Base-by-base conservation (phyloP, 257 asterid genomes). In the Hygrophila difformis region DNA sequence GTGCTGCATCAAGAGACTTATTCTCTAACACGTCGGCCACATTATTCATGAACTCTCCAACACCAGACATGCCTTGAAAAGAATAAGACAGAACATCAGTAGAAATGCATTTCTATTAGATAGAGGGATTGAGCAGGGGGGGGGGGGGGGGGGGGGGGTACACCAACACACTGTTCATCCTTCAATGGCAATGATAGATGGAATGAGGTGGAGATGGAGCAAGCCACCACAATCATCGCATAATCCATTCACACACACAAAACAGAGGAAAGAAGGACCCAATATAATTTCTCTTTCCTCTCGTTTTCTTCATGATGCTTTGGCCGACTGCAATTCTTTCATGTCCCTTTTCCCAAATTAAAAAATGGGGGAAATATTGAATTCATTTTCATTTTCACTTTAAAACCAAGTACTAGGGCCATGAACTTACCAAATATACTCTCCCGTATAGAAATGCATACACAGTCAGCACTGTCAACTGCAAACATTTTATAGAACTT, bases 391-490 rank as follows among this genome's bases (percentile, higher is more conserved):
- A 13, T n/a, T 5, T 49, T n/a, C 13, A 29, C 34, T 15, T 33
- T 15, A 22, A 41, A 15, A 12, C 35, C 44, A n/a, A n/a, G n/a
- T n/a, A n/a, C 9, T 5, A 35, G 34, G 17, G 34, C 5, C n/a
- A n/a, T 4, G 17, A 34, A 71, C 93, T 73, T 74, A 89, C 98
- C 93, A 89, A 64, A 65, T 89, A 89, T 53, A 82, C 78, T 69
- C 88, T 82, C 66, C 98, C 98, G 23, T 89, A 89, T 51, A 89
- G 98, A 71, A 89, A 89, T 39, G 81, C 66, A 50, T 85, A 89
- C 49, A 80, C 74, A 38, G 93, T 79, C 67, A 89, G 79, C 65
- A 86, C 96, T 24, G 98, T 89, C 77, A 89, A 58, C 98, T 89
- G 96, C 96, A 81, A 12, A 5, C 8, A 33, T 5, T n/a, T 33